phyloP scores from a whole-genome alignment of 176 grass and related monocot genomes.

The Avena atlantica region DNA sequence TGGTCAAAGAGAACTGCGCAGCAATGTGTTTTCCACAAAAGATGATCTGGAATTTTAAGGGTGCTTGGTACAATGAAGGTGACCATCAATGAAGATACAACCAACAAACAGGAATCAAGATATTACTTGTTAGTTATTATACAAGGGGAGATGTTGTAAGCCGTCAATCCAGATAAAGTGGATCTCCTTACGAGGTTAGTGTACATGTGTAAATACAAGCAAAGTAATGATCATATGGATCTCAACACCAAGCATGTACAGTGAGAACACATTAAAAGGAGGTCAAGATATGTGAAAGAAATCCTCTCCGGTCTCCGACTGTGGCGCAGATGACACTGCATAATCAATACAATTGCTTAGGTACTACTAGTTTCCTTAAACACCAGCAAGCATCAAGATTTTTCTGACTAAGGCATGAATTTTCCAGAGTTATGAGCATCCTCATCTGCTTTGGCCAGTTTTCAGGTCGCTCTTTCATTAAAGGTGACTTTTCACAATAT shows the following conservation, averaged over 20 bases:
- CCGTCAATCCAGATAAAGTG: neutral
- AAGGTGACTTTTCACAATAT: neutral
- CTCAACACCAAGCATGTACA: constrained; percentile 14
- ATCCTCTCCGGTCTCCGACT: constrained; percentile 26
- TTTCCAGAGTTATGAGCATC: neutral
- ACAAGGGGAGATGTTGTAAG: neutral
- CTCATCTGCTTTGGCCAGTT: neutral
- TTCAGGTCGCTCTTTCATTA: constrained; percentile 23
- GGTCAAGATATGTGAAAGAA: neutral
- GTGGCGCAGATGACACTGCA: neutral
- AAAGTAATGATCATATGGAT: constrained; percentile 16
- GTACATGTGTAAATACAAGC: neutral
- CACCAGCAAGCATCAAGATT: constrained; percentile 13
- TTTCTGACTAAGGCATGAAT: constrained; percentile 2
- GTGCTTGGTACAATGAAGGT: neutral
- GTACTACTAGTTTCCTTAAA: neutral
- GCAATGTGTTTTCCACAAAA: neutral
- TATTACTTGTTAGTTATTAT: neutral
- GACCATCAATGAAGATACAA: constrained; percentile 28
- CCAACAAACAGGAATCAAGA: constrained; percentile 2
- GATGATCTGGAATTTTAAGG: constrained; percentile 10
- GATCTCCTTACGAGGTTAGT: neutral
- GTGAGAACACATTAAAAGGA: constrained; percentile 19
- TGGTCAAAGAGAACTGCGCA: neutral
- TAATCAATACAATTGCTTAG: constrained; percentile 7